Evolutionary conservation across 2,329 filamentous ascomycete species (phyloP), one percentile per base, ranked within the genome.

Genomic region (Pseudogymnoascus sp.): DNA sequence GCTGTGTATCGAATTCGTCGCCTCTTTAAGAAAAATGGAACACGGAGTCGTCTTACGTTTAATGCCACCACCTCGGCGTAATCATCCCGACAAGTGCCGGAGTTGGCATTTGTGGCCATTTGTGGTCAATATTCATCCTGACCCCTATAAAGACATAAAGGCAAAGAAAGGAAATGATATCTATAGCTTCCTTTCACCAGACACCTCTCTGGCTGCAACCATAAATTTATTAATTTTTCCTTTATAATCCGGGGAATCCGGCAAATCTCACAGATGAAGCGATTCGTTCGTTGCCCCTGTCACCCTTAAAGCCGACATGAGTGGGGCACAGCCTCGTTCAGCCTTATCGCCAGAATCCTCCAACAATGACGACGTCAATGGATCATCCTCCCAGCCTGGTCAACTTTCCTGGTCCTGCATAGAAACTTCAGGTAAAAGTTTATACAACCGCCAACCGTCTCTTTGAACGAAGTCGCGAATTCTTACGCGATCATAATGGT

Each of bases 321-420:
- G 23, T 28, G 41, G 41, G 41, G 23, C 41, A 28, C 41, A 48
- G 41, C 41, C 41, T 48, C 41, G 41, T 28, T 21, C 41, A 48
- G 41, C 41, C 41, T 48, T 48, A 28, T 48, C 41, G 41, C 23
- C 23, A 13, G 41, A 28, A 28, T 28, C 41, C 23, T 28, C 41
- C 21, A 41, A 10, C 23, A 48, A 48, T 48, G 41, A 48, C 41
- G 41, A 48, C 41, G 41, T 48, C 8, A 57, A 57, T 35, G 21
- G 18, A 35, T 34, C 34, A 35, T 15, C 34, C 1, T 21, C 30
- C 30, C 21, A 34, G 28, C 34, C 34, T 57, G 34, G 30, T 18
- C 28, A 57, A 57, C 52, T 34, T 37, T 34, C 28, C 13, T 21
- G 30, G 9, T 21, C 15, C 21, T 57, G 9, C 30, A 23, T 37